phyloP scores from a whole-genome alignment of 176 grass and related monocot genomes.

The Musa itinerans region DNA sequence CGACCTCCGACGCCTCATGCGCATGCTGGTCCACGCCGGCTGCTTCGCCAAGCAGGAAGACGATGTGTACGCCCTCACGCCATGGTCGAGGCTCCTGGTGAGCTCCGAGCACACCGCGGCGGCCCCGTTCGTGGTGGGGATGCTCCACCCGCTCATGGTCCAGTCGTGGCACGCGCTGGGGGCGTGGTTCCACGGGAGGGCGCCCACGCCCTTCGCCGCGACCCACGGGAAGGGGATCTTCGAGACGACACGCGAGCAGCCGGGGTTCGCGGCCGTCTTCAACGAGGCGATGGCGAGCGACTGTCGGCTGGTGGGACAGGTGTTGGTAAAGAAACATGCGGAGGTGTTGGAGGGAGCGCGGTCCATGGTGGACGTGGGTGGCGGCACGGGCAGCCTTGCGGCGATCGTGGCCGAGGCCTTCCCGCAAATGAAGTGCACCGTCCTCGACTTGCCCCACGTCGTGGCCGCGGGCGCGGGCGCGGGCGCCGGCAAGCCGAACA shows the following conservation, averaged over 20 bases:
- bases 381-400: constrained; percentile 17
- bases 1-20: constrained; percentile 32
- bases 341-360: constrained; percentile 6
- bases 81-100: constrained; percentile 7
- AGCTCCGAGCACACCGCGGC: neutral
- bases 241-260: neutral
- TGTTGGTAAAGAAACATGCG: neutral
- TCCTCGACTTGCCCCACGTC: constrained; percentile 40
- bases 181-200: constrained; percentile 18
- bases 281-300: constrained; percentile 25
- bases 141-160: neutral
- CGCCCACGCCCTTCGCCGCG: neutral
- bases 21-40: constrained; percentile 20
- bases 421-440: constrained; percentile 26
- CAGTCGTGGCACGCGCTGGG: constrained; percentile 7
- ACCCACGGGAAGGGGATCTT: constrained; percentile 19
- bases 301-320: constrained; percentile 11
- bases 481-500: neutral
- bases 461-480: neutral
- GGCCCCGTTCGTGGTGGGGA: constrained; percentile 7
- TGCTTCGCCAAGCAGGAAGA: constrained; percentile 15
- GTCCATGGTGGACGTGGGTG: constrained; percentile 41
- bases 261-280: constrained; percentile 1
- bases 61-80: constrained; percentile 24
- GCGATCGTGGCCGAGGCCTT: constrained; percentile 21